Evolutionary conservation across 768 basidiomycete species (phyloP).

Genomic region (Rossbeevera mucosa): DNA sequence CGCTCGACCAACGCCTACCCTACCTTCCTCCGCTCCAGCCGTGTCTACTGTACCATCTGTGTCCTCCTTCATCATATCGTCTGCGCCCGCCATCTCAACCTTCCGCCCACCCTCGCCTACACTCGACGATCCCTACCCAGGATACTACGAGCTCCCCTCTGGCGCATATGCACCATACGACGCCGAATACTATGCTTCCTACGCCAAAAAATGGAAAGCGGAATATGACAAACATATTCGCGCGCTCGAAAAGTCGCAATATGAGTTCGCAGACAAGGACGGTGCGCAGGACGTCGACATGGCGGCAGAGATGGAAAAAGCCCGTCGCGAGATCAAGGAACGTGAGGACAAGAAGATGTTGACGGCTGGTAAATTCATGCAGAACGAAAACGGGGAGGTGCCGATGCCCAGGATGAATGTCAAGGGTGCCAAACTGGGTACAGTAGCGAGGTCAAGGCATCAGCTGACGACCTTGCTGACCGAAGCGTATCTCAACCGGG

Average conservation of each 20-base stretch:
- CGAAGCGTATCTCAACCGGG: conserved; percentile 81
- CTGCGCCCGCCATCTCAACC: conserved; percentile 65
- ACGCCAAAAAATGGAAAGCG: conserved; percentile 66
- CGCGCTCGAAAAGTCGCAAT: conserved; percentile 72
- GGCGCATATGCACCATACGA: conserved; percentile 79
- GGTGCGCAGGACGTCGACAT: conserved; percentile 62
- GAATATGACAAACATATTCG: conserved; percentile 71
- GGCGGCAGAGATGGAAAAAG: conserved; percentile 70
- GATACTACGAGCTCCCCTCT: conserved; percentile 81
- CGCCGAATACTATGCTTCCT: conserved; percentile 59
- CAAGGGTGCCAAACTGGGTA: conserved; percentile 67
- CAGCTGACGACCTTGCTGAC: conserved; percentile 77
- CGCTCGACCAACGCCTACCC: conserved; percentile 3
- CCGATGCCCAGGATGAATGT: conserved; percentile 80
- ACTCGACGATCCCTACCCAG: conserved; percentile 72
- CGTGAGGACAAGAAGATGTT: conserved; percentile 73
- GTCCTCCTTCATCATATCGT: conserved; percentile 51
- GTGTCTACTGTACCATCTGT: conserved; percentile 51
- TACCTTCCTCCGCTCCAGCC: conserved; percentile 2
- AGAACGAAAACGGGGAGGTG: conserved; percentile 37
- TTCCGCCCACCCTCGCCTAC: conserved; percentile 73
- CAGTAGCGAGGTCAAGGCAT: conserved; percentile 67
- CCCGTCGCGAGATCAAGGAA: conserved; percentile 69
- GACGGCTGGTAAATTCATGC: conserved; percentile 51
- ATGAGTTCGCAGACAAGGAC: conserved; percentile 31